Conservation (phyloP, 1,139 yeast species). For the Pneumocystis carinii region DNA sequence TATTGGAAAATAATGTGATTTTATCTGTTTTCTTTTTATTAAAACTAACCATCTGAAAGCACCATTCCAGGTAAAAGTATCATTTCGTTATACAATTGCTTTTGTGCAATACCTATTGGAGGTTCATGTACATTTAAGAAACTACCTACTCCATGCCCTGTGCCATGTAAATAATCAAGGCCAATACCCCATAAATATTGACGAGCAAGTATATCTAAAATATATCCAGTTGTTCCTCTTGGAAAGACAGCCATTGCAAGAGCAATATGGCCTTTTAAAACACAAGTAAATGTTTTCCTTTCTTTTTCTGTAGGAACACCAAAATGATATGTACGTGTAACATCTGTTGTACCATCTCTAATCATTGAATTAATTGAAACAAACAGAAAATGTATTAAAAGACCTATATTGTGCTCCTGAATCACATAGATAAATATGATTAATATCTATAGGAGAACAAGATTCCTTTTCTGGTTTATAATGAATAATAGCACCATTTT, state of each 20-base stretch:
- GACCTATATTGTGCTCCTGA: slow-evolving; percentile 76
- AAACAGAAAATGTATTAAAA: background rate
- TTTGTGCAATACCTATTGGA: slow-evolving; percentile 79
- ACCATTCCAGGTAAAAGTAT: slow-evolving; percentile 58
- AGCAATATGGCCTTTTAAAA: slow-evolving; percentile 81
- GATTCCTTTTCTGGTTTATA: slow-evolving; percentile 57
- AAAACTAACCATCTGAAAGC: slow-evolving; percentile 39
- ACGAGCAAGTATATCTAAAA: slow-evolving; percentile 77
- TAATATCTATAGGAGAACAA: slow-evolving; percentile 56
- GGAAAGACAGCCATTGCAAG: slow-evolving; percentile 70
- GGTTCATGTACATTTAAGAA: slow-evolving; percentile 92
- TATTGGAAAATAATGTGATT: background rate
- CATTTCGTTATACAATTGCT: slow-evolving; percentile 19
- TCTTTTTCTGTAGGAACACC: slow-evolving; percentile 55
- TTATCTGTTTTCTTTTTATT: background rate
- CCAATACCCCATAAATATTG: slow-evolving; percentile 79
- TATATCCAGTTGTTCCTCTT: slow-evolving; percentile 68
- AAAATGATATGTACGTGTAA: slow-evolving; percentile 83
- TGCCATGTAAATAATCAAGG: slow-evolving; percentile 87
- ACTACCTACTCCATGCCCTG: slow-evolving; percentile 95
- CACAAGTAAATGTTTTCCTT: slow-evolving; percentile 64
- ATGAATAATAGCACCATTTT: slow-evolving; percentile 87
- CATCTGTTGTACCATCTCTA: slow-evolving; percentile 84
- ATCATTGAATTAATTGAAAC: background rate
- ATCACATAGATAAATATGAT: slow-evolving; percentile 71